A percentile compares a stretch with the other conserved stretches of the same genome.
These are phyloP conservation scores for Porodaedalea pini DNA, from an alignment of 1,284 basidiomycete genomes.

Conservation along the genomic window DNA sequence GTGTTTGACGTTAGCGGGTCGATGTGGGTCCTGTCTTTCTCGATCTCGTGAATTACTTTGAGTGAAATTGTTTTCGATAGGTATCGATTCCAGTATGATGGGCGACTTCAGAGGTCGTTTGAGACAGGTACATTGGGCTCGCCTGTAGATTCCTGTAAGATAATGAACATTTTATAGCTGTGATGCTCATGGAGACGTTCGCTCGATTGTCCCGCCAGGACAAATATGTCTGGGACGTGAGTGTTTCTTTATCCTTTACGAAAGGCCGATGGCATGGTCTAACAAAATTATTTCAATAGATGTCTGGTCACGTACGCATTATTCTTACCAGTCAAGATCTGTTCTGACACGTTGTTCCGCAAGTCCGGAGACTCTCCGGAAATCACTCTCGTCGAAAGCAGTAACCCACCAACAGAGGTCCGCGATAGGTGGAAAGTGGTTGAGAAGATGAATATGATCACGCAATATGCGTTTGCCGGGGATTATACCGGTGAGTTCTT, in stretches of 20 bases:
- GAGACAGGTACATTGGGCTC: conserved; percentile 49
- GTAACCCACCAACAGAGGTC: conserved; percentile 46
- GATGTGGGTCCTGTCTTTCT: conserved; percentile 41
- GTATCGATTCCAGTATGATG: conserved; percentile 71
- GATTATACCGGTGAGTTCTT: conserved; percentile 52
- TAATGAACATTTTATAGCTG: conserved; percentile 36
- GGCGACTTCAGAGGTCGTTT: conserved; percentile 55
- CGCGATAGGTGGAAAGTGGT: conserved; percentile 60
- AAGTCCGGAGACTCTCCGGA: conserved; percentile 62
- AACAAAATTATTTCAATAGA: conserved; percentile 34
- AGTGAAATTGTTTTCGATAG: conserved; percentile 29
- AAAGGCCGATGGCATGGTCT: neutral
- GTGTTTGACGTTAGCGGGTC: conserved; percentile 71
- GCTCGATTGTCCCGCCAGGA: conserved; percentile 57
- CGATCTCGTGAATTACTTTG: neutral
- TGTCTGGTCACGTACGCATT: conserved; percentile 56
- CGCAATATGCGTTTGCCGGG: conserved; percentile 64
- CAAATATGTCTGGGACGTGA: conserved; percentile 70
- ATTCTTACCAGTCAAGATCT: neutral
- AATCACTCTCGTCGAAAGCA: conserved; percentile 47
- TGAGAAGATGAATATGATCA: conserved; percentile 64
- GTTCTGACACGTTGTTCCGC: neutral
- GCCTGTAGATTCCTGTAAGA: neutral
- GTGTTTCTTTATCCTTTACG: conserved; percentile 26
- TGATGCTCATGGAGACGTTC: conserved; percentile 71